Conservation (phyloP, 345 rosid species). For the Punica granatum region DNA sequence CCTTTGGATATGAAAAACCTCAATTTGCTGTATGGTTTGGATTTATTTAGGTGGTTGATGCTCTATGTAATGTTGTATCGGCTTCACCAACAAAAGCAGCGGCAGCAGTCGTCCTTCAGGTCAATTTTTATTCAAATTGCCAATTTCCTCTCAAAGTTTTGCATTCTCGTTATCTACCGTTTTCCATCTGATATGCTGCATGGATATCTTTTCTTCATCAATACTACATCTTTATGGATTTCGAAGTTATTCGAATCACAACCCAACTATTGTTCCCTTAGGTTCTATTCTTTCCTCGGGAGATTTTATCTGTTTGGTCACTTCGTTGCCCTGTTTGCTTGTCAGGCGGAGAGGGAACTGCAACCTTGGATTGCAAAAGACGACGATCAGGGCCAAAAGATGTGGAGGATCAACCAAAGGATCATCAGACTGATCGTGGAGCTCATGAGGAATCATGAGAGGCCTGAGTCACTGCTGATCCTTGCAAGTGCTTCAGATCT, state of each 20-base stretch:
- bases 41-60: slow-evolving; percentile 72
- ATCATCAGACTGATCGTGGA: slow-evolving; percentile 81
- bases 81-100: slow-evolving; percentile 89
- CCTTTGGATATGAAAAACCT: neutral
- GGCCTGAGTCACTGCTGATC: slow-evolving; percentile 76
- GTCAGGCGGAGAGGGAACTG: slow-evolving; percentile 91
- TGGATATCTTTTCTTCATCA: neutral
- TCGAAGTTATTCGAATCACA: too few species aligned
- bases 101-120: slow-evolving; percentile 96
- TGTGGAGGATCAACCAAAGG: slow-evolving; percentile 96
- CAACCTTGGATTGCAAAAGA: slow-evolving; percentile 98
- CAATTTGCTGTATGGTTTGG: slow-evolving; percentile 8
- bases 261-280: too few species aligned
- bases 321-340: slow-evolving; percentile 22
- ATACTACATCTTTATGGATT: neutral
- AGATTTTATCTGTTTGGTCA: slow-evolving; percentile 19
- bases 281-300: neutral
- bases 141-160: neutral
- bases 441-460: slow-evolving; percentile 87
- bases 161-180: neutral
- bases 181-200: neutral
- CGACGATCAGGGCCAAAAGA: slow-evolving; percentile 84
- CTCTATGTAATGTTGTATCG: slow-evolving; percentile 88
- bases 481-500: slow-evolving; percentile 91
- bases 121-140: slow-evolving; percentile 31